phyloP scores from a whole-genome alignment of 208 protist species.

The Trypanosoma cruzi region DNA sequence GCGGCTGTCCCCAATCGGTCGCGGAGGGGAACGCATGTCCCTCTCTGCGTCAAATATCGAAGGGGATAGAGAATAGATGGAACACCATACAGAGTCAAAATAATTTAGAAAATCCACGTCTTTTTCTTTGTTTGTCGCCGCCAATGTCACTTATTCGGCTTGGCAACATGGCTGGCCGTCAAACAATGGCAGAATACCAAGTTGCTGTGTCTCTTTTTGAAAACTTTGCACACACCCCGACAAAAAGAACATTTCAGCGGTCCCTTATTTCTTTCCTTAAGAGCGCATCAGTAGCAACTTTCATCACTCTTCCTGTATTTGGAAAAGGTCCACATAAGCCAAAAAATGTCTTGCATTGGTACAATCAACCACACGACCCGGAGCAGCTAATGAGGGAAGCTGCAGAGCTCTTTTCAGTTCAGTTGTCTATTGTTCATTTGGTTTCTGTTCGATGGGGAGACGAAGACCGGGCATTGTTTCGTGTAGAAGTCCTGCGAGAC shows the following conservation, averaged over 20 bases:
- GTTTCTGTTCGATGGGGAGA: not conserved
- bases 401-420: constrained; percentile 2
- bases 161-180: not conserved
- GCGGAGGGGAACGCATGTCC: not conserved
- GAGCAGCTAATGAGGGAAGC: constrained; percentile 14
- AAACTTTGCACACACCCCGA: not conserved
- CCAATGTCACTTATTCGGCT: not conserved
- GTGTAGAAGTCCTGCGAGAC: not conserved
- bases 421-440: constrained; percentile 4
- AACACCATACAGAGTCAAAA: constrained; percentile 1
- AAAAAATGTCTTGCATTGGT: constrained; percentile 1
- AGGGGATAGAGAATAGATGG: constrained; percentile 12
- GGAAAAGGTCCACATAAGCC: not conserved
- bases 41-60: not conserved
- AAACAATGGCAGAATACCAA: constrained; percentile 18
- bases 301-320: constrained; percentile 21
- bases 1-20: not conserved
- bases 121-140: constrained; percentile 11
- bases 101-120: not conserved
- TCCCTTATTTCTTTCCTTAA: constrained; percentile 13
- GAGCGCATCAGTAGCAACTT: constrained; percentile 13
- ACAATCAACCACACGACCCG: constrained; percentile 1
- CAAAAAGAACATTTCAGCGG: constrained; percentile 19
- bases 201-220: constrained; percentile 23
- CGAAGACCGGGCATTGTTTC: constrained; percentile 8